These are phyloP conservation scores for Candida patagonica DNA, from an alignment of 805 yeast genomes.

Conservation along the genomic window DNA sequence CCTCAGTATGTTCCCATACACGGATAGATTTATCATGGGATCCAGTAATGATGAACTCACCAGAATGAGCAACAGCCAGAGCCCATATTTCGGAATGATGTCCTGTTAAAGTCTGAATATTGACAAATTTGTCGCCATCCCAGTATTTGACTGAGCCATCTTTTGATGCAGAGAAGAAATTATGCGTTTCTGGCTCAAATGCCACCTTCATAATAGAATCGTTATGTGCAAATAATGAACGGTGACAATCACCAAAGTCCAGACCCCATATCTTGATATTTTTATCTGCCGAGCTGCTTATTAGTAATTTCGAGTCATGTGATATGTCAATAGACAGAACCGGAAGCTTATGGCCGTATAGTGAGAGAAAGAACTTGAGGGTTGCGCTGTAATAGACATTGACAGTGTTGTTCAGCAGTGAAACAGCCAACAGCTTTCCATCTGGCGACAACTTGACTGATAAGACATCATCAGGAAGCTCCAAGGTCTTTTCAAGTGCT, in stretches of 20 bases:
- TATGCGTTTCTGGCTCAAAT: constrained; percentile 77
- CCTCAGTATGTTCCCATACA: constrained; percentile 89
- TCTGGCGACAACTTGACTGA: constrained; percentile 76
- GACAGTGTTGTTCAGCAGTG: constrained; percentile 88
- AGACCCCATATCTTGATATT: constrained; percentile 97
- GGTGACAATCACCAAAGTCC: constrained; percentile 98
- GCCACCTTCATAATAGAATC: constrained; percentile 87
- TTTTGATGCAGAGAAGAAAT: constrained; percentile 83
- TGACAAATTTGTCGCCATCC: constrained; percentile 97
- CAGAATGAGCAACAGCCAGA: constrained; percentile 60
- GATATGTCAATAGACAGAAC: constrained; percentile 90
- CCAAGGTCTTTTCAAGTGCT: constrained; percentile 70
- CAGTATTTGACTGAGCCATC: constrained; percentile 88
- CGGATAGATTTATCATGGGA: constrained; percentile 92
- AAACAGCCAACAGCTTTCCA: constrained; percentile 64
- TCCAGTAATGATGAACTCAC: constrained; percentile 64
- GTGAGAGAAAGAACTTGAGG: constrained; percentile 74
- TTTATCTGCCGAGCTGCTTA: constrained; percentile 95
- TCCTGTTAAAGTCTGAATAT: constrained; percentile 75
- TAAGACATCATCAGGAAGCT: constrained; percentile 77
- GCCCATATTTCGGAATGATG: constrained; percentile 96
- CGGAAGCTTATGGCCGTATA: constrained; percentile 95
- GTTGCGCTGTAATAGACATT: constrained; percentile 86
- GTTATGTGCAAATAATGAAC: constrained; percentile 92
- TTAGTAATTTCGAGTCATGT: constrained; percentile 72